phyloP scores from a whole-genome alignment of 768 basidiomycete genomes.

The Suillus hirtellus region DNA sequence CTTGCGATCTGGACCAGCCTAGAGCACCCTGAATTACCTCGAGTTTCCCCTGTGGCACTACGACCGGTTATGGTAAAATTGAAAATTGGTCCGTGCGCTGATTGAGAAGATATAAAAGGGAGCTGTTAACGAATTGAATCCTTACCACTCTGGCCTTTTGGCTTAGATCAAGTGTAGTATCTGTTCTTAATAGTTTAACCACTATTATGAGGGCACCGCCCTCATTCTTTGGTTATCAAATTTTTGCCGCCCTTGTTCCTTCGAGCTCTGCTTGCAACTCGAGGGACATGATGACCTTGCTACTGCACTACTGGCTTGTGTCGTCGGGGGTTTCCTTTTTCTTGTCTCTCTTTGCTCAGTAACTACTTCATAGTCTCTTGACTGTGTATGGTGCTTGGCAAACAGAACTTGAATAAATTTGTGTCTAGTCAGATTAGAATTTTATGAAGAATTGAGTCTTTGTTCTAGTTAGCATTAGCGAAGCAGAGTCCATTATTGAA shows the following conservation, averaged over 20 bases:
- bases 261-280: constrained; percentile 48
- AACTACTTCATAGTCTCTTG: neutral
- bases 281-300: constrained; percentile 41
- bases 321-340: constrained; percentile 53
- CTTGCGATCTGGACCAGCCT: no score
- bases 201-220: constrained; percentile 50
- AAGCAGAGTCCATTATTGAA: neutral
- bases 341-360: neutral
- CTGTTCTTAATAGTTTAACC: constrained; percentile 89
- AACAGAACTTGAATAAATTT: neutral
- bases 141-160: constrained; percentile 45
- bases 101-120: no score
- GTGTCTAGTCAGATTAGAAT: no score
- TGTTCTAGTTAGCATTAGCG: no score
- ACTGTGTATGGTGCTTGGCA: neutral
- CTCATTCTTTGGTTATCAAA: constrained; percentile 43
- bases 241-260: constrained; percentile 50
- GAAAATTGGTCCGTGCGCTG: no score
- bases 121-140: neutral
- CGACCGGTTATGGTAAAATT: no score
- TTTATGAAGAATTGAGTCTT: no score
- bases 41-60: no score
- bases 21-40: no score
- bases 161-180: constrained; percentile 56
- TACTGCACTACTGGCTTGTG: constrained; percentile 49